phyloP scores from a whole-genome alignment of 805 yeast species.

The Wickerhamomyces sydowiorum region DNA sequence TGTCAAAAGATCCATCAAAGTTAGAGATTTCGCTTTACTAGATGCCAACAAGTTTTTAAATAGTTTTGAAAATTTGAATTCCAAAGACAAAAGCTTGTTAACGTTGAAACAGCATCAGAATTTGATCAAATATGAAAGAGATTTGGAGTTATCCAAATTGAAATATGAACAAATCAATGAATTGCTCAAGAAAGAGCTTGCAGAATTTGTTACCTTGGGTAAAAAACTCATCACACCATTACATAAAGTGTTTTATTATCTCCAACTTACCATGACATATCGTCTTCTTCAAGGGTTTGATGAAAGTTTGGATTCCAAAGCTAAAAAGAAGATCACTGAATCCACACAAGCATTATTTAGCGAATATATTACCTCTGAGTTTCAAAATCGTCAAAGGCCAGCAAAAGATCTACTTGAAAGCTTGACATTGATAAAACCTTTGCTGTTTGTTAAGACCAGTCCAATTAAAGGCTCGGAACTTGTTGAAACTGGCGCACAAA shows the following conservation, averaged over 20 bases:
- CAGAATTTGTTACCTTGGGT: conserved; percentile 33
- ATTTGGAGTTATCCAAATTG: conserved; percentile 24
- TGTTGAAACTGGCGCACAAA: too few relatives aligned
- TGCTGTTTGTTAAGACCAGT: too few relatives aligned
- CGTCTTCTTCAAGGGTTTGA: conserved; percentile 19
- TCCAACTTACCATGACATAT: conserved; percentile 31
- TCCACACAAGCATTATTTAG: neutral
- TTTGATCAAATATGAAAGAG: conserved; percentile 25
- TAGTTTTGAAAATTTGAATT: conserved; percentile 12
- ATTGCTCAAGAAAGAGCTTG: conserved; percentile 40
- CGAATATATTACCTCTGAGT: neutral
- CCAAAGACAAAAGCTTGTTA: conserved; percentile 24
- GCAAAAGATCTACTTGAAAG: neutral
- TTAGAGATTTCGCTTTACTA: conserved; percentile 29
- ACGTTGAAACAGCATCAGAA: conserved; percentile 34
- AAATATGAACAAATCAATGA: conserved; percentile 34
- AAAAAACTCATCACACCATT: conserved; percentile 25
- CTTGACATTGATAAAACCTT: neutral
- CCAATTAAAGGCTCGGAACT: too few relatives aligned
- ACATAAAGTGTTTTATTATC: conserved; percentile 28
- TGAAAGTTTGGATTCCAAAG: conserved; percentile 5
- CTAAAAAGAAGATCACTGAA: conserved; percentile 9
- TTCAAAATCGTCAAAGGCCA: neutral
- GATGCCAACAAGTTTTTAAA: conserved; percentile 32
- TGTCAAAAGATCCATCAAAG: conserved; percentile 24